Conservation (phyloP, 345 rosid species). For the Isatis tinctoria region DNA sequence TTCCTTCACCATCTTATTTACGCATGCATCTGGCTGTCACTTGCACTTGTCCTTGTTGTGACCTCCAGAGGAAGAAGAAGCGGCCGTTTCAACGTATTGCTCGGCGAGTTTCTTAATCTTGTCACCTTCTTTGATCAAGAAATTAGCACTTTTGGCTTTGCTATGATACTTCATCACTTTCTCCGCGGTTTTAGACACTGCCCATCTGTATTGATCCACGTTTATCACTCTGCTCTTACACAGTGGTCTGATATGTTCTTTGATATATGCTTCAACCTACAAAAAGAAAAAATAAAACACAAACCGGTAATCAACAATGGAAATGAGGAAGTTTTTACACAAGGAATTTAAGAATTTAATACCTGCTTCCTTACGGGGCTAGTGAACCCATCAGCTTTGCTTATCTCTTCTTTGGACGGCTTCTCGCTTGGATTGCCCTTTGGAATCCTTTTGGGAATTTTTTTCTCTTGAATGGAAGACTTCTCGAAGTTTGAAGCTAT, state of each 20-base stretch:
- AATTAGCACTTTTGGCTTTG: constrained; percentile 79
- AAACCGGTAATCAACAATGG: background rate
- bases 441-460: constrained; percentile 26
- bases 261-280: constrained; percentile 91
- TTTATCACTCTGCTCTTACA: constrained; percentile 87
- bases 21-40: background rate
- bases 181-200: constrained; percentile 75
- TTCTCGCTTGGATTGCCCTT: constrained; percentile 32
- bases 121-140: constrained; percentile 94
- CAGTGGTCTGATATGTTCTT: constrained; percentile 94
- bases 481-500: constrained; percentile 23
- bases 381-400: constrained; percentile 24
- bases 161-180: constrained; percentile 92
- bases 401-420: constrained; percentile 40
- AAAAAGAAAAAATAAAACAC: background rate
- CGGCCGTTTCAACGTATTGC: constrained; percentile 78
- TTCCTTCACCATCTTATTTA: constrained; percentile 20
- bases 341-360: background rate
- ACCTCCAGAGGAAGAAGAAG: constrained; percentile 20
- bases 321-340: background rate
- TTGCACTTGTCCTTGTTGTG: constrained; percentile 50
- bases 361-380: constrained; percentile 70
- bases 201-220: constrained; percentile 84
- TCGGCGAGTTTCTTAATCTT: constrained; percentile 96
- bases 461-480: constrained; percentile 34